These are phyloP conservation scores for Candida sojae DNA, from an alignment of 1,139 yeast genomes.

Conservation along the genomic window DNA sequence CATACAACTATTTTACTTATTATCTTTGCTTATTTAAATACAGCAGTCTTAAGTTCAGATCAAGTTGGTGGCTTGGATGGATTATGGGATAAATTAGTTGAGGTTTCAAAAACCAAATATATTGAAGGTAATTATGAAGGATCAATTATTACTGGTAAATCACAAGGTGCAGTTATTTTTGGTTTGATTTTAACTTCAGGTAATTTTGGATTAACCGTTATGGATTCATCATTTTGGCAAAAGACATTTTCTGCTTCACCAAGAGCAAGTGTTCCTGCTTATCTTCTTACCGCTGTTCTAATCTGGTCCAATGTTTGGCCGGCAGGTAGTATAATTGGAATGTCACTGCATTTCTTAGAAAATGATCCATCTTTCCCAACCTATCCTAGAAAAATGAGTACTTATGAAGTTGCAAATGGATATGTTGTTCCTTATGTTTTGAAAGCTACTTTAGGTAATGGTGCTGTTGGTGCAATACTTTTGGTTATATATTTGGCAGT, in stretches of 20 bases:
- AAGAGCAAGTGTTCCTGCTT: slow-evolving; percentile 39
- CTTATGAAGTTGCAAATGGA: slow-evolving; percentile 27
- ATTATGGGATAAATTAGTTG: slow-evolving; percentile 24
- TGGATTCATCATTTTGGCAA: slow-evolving; percentile 36
- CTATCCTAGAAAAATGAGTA: slow-evolving; percentile 28
- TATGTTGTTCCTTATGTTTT: slow-evolving; percentile 28
- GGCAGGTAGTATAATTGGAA: slow-evolving; percentile 28
- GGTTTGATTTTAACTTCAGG: slow-evolving; percentile 32
- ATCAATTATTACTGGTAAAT: slow-evolving; percentile 34
- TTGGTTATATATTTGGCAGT: slow-evolving; percentile 31
- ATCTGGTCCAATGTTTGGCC: slow-evolving; percentile 37
- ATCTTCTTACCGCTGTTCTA: slow-evolving; percentile 31
- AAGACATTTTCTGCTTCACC: slow-evolving; percentile 36
- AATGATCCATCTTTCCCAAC: slow-evolving; percentile 27
- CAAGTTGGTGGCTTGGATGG: slow-evolving; percentile 31
- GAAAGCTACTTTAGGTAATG: slow-evolving; percentile 28
- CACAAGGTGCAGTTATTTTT: slow-evolving; percentile 32
- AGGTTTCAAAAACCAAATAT: slow-evolving; percentile 17
- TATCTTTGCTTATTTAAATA: slow-evolving; percentile 26
- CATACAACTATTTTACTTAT: slow-evolving; percentile 36
- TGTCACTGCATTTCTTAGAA: slow-evolving; percentile 27
- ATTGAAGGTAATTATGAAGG: slow-evolving; percentile 36
- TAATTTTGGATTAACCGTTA: slow-evolving; percentile 31
- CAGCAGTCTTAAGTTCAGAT: slow-evolving; percentile 26
- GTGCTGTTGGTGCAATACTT: slow-evolving; percentile 29